Percentiles rank a stretch among this genome's conserved stretches.
These are phyloP conservation scores for Hypoxylon rubiginosum DNA, from an alignment of 2,329 filamentous ascomycete species.

Conservation along the genomic window DNA sequence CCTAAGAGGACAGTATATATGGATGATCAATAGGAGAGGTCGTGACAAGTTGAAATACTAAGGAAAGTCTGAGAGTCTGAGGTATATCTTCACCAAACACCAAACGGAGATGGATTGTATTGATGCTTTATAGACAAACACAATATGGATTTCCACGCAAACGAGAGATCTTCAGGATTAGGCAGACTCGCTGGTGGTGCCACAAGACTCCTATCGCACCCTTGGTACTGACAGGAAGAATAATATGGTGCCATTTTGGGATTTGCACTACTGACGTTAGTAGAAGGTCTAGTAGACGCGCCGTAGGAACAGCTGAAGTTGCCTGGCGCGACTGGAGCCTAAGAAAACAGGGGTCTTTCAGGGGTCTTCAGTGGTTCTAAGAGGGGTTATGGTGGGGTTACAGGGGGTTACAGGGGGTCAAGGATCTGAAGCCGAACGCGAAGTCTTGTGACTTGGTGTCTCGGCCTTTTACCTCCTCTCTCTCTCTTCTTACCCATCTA, in stretches of 20 bases:
- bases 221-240: not conserved
- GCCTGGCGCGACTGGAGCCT: constrained; percentile 37
- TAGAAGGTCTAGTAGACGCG: constrained; percentile 3
- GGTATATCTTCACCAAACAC: not conserved
- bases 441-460: constrained; percentile 34
- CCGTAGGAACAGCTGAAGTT: constrained; percentile 23
- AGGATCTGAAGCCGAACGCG: constrained; percentile 24
- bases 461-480: not conserved
- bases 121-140: constrained; percentile 22
- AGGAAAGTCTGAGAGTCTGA: not conserved
- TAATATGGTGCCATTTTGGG: not conserved
- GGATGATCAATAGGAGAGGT: not conserved
- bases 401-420: constrained; percentile 6
- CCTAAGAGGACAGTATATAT: constrained; percentile 1
- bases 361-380: constrained; percentile 10
- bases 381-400: constrained; percentile 22
- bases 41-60: constrained; percentile 2
- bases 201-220: not conserved
- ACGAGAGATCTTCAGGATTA: constrained; percentile 23
- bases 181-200: constrained; percentile 29
- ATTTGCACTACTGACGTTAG: constrained; percentile 10
- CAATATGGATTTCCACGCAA: constrained; percentile 15
- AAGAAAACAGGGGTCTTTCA: constrained; percentile 23
- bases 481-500: not conserved
- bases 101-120: constrained; percentile 7